Evolutionary conservation across 495 filamentous ascomycete species (phyloP), one percentile per base, ranked within the genome.

Genomic region (Penicilliopsis zonata): DNA sequence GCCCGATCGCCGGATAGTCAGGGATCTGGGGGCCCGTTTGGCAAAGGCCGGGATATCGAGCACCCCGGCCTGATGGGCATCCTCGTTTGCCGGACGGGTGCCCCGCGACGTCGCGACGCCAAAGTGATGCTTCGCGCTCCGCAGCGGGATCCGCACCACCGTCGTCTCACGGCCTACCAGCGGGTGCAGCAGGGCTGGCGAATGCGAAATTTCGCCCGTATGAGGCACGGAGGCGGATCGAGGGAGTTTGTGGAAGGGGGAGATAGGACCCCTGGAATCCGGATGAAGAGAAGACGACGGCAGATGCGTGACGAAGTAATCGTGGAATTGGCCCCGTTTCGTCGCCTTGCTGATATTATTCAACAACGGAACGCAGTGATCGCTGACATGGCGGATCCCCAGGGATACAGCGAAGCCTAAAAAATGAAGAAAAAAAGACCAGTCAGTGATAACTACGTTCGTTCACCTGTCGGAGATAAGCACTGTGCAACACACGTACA

Each of bases 101-200:
- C 90, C 90, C 3, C 90, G 75, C 15, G 82, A 83, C 7, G 78
- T 66, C 7, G 74, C 70, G 14, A 70, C 80, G 13, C 90, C 90
- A 43, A 87, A 98, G 52, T 98, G 90, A 47, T 96, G 88, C 46
- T 96, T 98, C 25, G 90, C 90, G 44, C 77, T 88, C 36, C 78
- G 77, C 13, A 98, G 61, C 0, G 90, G 90, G 41, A 98, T 96
- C n/a, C 90, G 84, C 13, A 98, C 90, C n/a, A 96, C 86, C 0
- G 88, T 94, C 19, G 86, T 77, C 42, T 94, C 86, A 21, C 86
- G 76, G 25, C 63, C 65, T 21, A 72, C 66, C 46, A 74, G 64
- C 39, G 65, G 56, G 24, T 46, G 67, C 63, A 50, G 70, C 48
- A 69, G 59, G 5, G 71, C 61, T 8, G 74, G 76, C 7, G 78